A percentile compares a stretch with the other conserved stretches of the same genome.
phyloP scores from a whole-genome alignment of 2,329 filamentous ascomycete genomes.

The Fusarium verrucosum region DNA sequence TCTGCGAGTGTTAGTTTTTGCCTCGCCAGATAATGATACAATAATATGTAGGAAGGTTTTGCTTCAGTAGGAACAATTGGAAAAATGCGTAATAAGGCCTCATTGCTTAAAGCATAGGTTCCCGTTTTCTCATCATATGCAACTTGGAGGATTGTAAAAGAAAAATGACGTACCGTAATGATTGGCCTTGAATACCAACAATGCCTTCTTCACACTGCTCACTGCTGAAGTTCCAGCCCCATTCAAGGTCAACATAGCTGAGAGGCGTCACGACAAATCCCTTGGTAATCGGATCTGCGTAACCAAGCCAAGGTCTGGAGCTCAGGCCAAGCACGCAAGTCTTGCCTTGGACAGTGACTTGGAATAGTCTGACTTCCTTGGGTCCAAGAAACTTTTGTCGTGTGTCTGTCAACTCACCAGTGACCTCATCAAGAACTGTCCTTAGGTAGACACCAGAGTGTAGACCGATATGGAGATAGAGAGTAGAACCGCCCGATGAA shows the following conservation, averaged over 20 bases:
- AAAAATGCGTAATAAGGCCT: conserved; percentile 64
- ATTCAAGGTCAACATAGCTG: conserved; percentile 87
- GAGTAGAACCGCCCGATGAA: conserved; percentile 83
- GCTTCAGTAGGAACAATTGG: conserved; percentile 99
- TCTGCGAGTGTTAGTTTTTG: conserved; percentile 57
- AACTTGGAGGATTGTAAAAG: conserved; percentile 46
- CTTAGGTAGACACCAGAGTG: conserved; percentile 96
- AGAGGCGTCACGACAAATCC: conserved; percentile 92
- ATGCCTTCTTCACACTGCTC: conserved; percentile 94
- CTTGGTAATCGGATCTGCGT: conserved; percentile 86
- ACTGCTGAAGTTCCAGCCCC: conserved; percentile 96
- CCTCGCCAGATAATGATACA: background rate
- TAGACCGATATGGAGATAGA: conserved; percentile 95
- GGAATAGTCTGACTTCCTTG: conserved; percentile 88
- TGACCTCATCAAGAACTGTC: conserved; percentile 93
- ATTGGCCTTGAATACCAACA: conserved; percentile 91
- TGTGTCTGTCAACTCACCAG: conserved; percentile 93
- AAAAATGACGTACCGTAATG: conserved; percentile 73
- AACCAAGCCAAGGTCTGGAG: conserved; percentile 95
- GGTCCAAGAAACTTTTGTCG: conserved; percentile 93
- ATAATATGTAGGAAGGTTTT: conserved; percentile 25
- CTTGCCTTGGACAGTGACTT: conserved; percentile 86
- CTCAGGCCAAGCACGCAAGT: conserved; percentile 89
- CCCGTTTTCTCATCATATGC: conserved; percentile 71
- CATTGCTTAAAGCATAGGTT: conserved; percentile 66